phyloP scores from a whole-genome alignment of 345 rosid genomes.

The Camelina laxa region DNA sequence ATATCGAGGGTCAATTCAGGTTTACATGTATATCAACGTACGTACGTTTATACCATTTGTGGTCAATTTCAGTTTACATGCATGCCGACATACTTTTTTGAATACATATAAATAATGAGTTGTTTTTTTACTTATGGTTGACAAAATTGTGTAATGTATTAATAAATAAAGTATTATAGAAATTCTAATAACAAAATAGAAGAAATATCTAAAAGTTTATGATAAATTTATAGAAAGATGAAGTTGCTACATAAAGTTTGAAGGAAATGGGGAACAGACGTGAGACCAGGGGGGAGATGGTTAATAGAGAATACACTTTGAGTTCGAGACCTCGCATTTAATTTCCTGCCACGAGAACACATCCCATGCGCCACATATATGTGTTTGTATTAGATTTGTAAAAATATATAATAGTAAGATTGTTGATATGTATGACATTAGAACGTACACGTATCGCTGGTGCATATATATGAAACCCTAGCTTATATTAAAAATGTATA shows the following conservation, averaged over 20 bases:
- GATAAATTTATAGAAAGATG: not conserved
- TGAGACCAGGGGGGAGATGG: slow-evolving; percentile 15
- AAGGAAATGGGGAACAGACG: slow-evolving; percentile 29
- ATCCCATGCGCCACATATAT: slow-evolving; percentile 40
- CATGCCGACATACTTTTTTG: not conserved
- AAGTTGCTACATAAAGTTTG: not conserved
- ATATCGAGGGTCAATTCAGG: too few species aligned
- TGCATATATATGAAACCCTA: slow-evolving; percentile 27
- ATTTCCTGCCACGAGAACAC: slow-evolving; percentile 34
- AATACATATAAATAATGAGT: too few species aligned
- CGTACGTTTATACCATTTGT: too few species aligned
- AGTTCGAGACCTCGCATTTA: slow-evolving; percentile 1
- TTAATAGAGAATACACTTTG: slow-evolving; percentile 15
- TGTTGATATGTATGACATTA: slow-evolving; percentile 11
- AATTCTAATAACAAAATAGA: not conserved
- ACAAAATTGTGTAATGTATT: not conserved
- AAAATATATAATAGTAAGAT: slow-evolving; percentile 1
- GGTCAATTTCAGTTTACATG: not conserved
- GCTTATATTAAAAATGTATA: not conserved
- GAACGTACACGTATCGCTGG: slow-evolving; percentile 29
- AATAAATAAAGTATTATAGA: not conserved
- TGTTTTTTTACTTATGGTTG: not conserved
- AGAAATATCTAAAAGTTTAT: not conserved
- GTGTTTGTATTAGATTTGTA: not conserved
- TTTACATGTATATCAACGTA: too few species aligned